Conservation (phyloP, 2,329 filamentous ascomycete genomes). For the Chaetomium olivaceum region DNA sequence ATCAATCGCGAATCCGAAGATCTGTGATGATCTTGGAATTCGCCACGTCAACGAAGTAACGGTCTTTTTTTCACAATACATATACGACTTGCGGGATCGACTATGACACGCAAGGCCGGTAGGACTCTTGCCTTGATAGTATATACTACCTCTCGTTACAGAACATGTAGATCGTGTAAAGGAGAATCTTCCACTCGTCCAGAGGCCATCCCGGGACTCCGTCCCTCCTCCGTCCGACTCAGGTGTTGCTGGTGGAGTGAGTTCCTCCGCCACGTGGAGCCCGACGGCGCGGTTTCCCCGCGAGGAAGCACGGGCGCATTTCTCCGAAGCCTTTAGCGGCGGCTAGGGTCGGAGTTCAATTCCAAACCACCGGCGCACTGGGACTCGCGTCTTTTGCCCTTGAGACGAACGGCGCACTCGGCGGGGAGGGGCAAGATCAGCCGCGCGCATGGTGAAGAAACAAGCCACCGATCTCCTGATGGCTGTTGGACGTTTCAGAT, state of each 20-base stretch:
- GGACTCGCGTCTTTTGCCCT: neutral
- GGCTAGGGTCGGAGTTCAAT: neutral
- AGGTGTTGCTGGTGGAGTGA: neutral
- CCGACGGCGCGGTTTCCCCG: conserved; percentile 6
- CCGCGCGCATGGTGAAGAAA: conserved; percentile 20
- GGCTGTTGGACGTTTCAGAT: conserved; percentile 4
- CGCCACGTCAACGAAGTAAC: neutral
- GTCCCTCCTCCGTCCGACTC: neutral
- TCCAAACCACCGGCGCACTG: neutral
- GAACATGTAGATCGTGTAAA: neutral
- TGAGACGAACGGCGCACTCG: neutral
- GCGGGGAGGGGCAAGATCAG: conserved; percentile 12
- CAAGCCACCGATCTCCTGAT: conserved; percentile 10
- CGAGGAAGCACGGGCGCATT: conserved; percentile 4
- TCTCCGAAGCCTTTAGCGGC: conserved; percentile 1
- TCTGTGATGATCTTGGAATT: neutral
- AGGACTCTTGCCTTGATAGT: neutral
- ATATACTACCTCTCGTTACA: neutral
- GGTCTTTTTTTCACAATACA: neutral
- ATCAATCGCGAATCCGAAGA: neutral
- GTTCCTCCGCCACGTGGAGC: conserved; percentile 5
- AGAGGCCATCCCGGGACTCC: neutral
- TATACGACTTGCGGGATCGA: neutral
- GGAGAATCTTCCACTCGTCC: neutral
- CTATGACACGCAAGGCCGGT: neutral